Evolutionary conservation across 306 rosid genomes (phyloP).

Genomic region (Prunus davidiana): DNA sequence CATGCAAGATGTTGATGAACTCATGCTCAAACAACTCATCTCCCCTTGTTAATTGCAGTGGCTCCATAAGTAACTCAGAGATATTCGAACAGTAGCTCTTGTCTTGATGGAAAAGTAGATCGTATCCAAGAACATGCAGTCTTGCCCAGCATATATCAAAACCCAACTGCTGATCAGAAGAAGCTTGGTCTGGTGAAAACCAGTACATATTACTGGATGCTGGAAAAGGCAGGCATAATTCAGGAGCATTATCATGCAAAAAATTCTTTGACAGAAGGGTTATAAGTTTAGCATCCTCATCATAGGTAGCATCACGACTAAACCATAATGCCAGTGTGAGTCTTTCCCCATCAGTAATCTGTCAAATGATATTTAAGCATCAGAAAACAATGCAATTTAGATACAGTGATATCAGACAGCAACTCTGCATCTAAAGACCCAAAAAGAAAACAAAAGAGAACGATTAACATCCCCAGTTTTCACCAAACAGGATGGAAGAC

Average conservation of each 20-base stretch:
- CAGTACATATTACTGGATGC: slow-evolving; percentile 89
- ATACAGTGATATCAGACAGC: neutral
- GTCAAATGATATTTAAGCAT: slow-evolving; percentile 34
- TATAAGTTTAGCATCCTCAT: slow-evolving; percentile 79
- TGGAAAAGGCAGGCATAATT: slow-evolving; percentile 58
- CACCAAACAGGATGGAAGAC: neutral
- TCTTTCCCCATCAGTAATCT: slow-evolving; percentile 87
- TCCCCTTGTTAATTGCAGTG: slow-evolving; percentile 50
- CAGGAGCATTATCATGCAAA: slow-evolving; percentile 31
- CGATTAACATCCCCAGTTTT: neutral
- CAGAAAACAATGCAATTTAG: slow-evolving; percentile 9
- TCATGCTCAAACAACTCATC: slow-evolving; percentile 52
- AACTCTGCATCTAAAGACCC: neutral
- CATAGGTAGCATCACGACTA: slow-evolving; percentile 77
- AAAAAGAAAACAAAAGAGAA: neutral
- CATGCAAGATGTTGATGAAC: slow-evolving; percentile 79
- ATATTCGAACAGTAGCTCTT: slow-evolving; percentile 34
- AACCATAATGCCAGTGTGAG: slow-evolving; percentile 90
- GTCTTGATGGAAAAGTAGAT: slow-evolving; percentile 44
- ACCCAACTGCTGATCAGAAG: slow-evolving; percentile 44
- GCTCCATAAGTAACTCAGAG: slow-evolving; percentile 46
- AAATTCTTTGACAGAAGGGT: slow-evolving; percentile 58
- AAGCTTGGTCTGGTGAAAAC: slow-evolving; percentile 59
- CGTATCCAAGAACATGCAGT: slow-evolving; percentile 67
- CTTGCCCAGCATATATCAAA: slow-evolving; percentile 90